phyloP scores from a whole-genome alignment of 1,284 basidiomycete genomes.

The Coniferiporia weirii region DNA sequence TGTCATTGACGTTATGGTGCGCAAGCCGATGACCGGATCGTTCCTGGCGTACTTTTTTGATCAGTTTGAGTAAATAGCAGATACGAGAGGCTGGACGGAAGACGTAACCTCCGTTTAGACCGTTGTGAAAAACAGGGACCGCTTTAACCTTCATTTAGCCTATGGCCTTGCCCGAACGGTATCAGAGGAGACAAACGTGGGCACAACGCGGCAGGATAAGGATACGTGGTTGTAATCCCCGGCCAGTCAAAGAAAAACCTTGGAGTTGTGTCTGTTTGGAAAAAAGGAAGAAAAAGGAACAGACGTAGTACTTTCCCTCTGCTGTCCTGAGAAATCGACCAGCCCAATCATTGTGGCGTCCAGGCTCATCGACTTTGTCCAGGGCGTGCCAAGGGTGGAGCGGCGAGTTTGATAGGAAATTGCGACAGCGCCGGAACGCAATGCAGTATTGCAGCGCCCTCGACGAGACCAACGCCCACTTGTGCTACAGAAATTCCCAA shows the following conservation, averaged over 20 bases:
- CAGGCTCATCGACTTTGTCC: too few species aligned
- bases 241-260: background rate
- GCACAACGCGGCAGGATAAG: too few species aligned
- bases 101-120: background rate
- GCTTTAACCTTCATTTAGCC: background rate
- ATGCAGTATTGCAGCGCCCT: background rate
- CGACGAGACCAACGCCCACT: background rate
- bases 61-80: background rate
- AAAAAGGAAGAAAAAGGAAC: background rate
- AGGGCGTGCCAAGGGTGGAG: background rate
- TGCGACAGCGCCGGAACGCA: background rate
- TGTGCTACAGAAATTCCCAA: background rate
- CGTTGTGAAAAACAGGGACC: background rate
- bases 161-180: background rate
- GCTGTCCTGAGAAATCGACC: background rate
- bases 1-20: background rate
- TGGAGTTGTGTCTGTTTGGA: background rate
- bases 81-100: background rate
- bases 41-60: background rate
- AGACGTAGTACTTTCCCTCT: background rate
- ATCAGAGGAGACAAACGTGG: background rate
- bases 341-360: background rate
- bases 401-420: background rate
- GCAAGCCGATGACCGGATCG: background rate
- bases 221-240: background rate